Percentiles rank a stretch among this genome's conserved stretches.
Evolutionary conservation across 2,329 filamentous ascomycete species (phyloP).

Genomic region (Dothiorella sarmentorum): DNA sequence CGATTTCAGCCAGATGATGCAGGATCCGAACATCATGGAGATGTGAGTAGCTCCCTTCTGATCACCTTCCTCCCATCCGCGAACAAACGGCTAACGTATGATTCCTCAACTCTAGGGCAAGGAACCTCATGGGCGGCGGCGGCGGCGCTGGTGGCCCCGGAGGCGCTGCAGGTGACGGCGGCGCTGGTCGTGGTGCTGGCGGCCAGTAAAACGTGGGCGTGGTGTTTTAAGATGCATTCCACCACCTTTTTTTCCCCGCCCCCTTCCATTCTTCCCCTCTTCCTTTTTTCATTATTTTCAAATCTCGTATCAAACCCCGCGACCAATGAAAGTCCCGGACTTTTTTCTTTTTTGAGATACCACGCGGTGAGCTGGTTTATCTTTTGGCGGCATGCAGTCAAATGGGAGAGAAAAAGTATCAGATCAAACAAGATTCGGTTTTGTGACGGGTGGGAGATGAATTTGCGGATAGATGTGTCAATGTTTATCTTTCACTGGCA

Average conservation of each 20-base stretch:
- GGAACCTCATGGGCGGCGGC: constrained; percentile 64
- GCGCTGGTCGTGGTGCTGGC: constrained; percentile 6
- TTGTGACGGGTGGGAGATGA: too few relatives aligned
- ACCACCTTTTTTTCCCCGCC: background rate
- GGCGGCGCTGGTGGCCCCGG: constrained; percentile 22
- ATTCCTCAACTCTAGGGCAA: constrained; percentile 48
- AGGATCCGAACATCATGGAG: constrained; percentile 84
- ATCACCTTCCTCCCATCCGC: too few relatives aligned
- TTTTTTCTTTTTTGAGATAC: background rate
- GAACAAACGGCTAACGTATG: too few relatives aligned
- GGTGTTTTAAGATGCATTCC: too few relatives aligned
- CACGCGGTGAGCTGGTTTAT: constrained; percentile 14
- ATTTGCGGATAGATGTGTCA: too few relatives aligned
- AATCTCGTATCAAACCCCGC: background rate
- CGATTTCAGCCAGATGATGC: constrained; percentile 81
- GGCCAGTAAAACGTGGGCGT: background rate
- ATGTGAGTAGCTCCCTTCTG: constrained; percentile 66
- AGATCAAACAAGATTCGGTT: too few relatives aligned
- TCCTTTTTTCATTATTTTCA: background rate
- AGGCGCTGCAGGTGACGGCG: background rate
- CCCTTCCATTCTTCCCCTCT: background rate
- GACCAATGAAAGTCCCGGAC: background rate
- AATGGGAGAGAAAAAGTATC: too few relatives aligned
- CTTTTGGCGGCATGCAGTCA: background rate
- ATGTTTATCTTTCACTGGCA: too few relatives aligned